phyloP scores from a whole-genome alignment of 202 grass and related monocot genomes.

The Schoenoplectus triqueter region DNA sequence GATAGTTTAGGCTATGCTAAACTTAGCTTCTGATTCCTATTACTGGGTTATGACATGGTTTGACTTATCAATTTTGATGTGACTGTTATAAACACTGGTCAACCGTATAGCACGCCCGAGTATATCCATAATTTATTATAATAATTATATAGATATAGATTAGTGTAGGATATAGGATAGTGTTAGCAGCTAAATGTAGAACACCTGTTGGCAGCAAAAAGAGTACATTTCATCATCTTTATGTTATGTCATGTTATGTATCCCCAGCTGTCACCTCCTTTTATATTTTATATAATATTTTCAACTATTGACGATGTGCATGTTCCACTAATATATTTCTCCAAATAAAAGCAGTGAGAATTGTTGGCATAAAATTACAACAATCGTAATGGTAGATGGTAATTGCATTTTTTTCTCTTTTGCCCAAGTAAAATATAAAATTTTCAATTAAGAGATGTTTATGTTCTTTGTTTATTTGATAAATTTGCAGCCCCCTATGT shows the following conservation, averaged over 20 bases:
- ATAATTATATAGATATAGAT: slow-evolving; percentile 18
- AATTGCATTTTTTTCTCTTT: background rate
- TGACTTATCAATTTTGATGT: slow-evolving; percentile 37
- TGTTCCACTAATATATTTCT: background rate
- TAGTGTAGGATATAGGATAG: slow-evolving; percentile 30
- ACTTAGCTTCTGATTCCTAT: slow-evolving; percentile 30
- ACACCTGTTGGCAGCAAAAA: slow-evolving; percentile 18
- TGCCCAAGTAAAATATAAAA: background rate
- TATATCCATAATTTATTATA: slow-evolving; percentile 26
- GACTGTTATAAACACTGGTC: slow-evolving; percentile 29
- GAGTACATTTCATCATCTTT: background rate
- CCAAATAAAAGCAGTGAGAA: background rate
- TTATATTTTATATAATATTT: background rate
- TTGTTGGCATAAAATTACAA: slow-evolving; percentile 12
- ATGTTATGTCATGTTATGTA: background rate
- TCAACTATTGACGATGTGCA: background rate
- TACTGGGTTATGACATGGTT: slow-evolving; percentile 32
- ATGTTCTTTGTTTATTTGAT: background rate
- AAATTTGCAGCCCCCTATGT: background rate
- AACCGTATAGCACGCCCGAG: slow-evolving; percentile 39
- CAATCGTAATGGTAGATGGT: background rate
- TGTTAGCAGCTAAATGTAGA: slow-evolving; percentile 29
- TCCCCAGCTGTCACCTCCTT: background rate
- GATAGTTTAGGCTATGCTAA: slow-evolving; percentile 24
- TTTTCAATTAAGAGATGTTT: background rate